Evolutionary conservation across 345 rosid species (phyloP), one percentile per base, ranked within the genome.

Genomic region (Corchorus olitorius): DNA sequence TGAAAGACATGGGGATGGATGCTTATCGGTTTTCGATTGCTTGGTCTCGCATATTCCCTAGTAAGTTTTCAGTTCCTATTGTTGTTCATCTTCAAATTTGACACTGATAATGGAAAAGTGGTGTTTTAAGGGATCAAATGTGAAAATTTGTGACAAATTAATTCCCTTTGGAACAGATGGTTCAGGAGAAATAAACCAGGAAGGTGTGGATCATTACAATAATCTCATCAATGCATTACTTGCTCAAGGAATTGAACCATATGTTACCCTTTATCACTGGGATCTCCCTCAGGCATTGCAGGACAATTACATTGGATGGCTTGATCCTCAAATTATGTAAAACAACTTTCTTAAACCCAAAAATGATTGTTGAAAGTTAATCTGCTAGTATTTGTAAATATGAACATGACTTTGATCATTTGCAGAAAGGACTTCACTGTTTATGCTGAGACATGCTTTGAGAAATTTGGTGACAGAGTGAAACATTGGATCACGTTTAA

Each of bases 1-100:
- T 96, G 98, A 96, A 93, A 84, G 92, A 91, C 75, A 89, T 96
- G 93, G 98, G 98, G 34, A 87, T 96, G 96, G 98, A 93, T 78
- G 92, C 99, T 73, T 96, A 89, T 37, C 78, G 99, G 78, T 96
- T 96, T 76, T 96, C 99, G 8, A 91, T 96, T 63, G 88, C 99
- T 2, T 96, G 99, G 98, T 16, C 97, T 50, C 88, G 99, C 56
- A 91, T 96, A 75, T 96, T 86, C 81, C 97, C 98, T 4, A 81
- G 99, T 96, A 88, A 78, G 83, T 70, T 55, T 74, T 0, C 22
- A 45, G 13, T 61, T 5, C 41, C 5, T 5, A 22, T 0, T 39
- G 22, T 41, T 41, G 4, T 4, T 45, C 48, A 45, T 41, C 45
- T 4, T 41, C 45, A 41, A 27, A 27, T 27, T 27, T 27, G 45